Conservation (phyloP, 495 filamentous ascomycete species). For the Cercophora newfieldiana region DNA sequence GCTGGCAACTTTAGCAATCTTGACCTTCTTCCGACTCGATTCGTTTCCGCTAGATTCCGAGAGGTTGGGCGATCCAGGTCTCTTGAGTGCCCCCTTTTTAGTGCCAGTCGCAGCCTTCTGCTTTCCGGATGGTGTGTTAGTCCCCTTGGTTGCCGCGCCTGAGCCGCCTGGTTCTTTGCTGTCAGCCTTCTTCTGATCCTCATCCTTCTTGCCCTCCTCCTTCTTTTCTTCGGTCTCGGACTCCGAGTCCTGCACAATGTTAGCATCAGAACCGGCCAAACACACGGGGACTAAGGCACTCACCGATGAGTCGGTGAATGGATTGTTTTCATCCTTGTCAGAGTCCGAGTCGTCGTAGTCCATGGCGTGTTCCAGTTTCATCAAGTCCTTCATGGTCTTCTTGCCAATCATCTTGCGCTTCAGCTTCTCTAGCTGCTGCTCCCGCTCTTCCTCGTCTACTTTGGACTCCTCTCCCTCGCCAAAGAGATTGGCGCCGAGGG, state of each 20-base stretch:
- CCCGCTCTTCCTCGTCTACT: slow-evolving; percentile 75
- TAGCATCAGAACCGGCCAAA: slow-evolving; percentile 12
- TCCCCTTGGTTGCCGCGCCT: slow-evolving; percentile 66
- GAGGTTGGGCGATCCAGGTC: slow-evolving; percentile 79
- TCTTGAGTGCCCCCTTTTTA: slow-evolving; percentile 78
- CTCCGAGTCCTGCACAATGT: slow-evolving; percentile 34
- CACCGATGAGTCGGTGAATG: slow-evolving; percentile 56
- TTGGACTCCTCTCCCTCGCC: slow-evolving; percentile 81
- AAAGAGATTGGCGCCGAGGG: slow-evolving; percentile 83
- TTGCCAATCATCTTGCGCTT: slow-evolving; percentile 70
- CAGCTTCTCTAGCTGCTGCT: slow-evolving; percentile 67
- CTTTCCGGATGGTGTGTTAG: slow-evolving; percentile 72
- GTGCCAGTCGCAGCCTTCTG: slow-evolving; percentile 46
- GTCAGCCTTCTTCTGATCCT: slow-evolving; percentile 67
- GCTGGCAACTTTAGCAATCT: slow-evolving; percentile 61
- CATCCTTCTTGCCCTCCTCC: slow-evolving; percentile 63
- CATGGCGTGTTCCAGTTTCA: slow-evolving; percentile 79
- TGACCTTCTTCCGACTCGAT: slow-evolving; percentile 82
- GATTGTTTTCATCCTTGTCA: slow-evolving; percentile 56
- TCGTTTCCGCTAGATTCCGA: slow-evolving; percentile 92
- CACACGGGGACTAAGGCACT: slow-evolving; percentile 14
- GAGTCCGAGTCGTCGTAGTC: slow-evolving; percentile 80
- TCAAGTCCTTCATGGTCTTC: slow-evolving; percentile 71
- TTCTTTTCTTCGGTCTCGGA: slow-evolving; percentile 44
- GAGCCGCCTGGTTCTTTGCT: slow-evolving; percentile 66